These are phyloP conservation scores for Aspergillus bertholletiae DNA, from an alignment of 495 filamentous ascomycete species.

Conservation along the genomic window DNA sequence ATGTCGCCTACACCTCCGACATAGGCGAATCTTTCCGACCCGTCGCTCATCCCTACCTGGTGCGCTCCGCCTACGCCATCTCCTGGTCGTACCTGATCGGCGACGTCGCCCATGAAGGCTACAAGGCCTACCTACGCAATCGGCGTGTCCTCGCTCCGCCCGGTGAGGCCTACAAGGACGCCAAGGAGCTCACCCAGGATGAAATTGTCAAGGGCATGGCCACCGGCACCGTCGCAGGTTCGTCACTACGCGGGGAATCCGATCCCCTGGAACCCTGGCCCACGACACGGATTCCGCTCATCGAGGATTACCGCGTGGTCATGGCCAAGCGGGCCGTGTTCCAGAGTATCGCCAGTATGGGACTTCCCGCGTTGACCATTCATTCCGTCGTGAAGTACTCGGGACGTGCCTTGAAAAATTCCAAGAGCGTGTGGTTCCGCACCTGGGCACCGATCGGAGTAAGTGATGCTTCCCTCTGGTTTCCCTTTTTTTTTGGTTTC, in stretches of 20 bases:
- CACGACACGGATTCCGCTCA: conserved; percentile 55
- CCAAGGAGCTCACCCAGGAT: conserved; percentile 26
- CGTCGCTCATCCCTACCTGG: conserved; percentile 78
- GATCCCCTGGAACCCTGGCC: conserved; percentile 31
- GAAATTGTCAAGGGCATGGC: conserved; percentile 38
- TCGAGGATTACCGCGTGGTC: conserved; percentile 87
- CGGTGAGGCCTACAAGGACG: conserved; percentile 41
- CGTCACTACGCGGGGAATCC: conserved; percentile 10
- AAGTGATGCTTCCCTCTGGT: conserved; percentile 23
- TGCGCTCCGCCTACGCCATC: conserved; percentile 80
- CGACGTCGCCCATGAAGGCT: conserved; percentile 90
- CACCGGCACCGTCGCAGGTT: conserved; percentile 31
- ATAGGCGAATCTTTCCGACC: conserved; percentile 96
- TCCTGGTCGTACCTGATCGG: conserved; percentile 91
- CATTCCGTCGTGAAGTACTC: conserved; percentile 88
- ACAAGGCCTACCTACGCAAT: conserved; percentile 88
- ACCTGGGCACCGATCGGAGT: conserved; percentile 88
- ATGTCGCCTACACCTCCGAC: conserved; percentile 96
- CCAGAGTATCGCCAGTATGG: conserved; percentile 89
- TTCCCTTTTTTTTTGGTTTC: conserved; percentile 1
- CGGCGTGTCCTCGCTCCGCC: conserved; percentile 49
- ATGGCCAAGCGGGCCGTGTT: conserved; percentile 90
- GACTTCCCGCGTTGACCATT: conserved; percentile 90
- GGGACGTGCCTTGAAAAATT: conserved; percentile 73
- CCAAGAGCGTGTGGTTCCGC: conserved; percentile 67